Evolutionary conservation across 495 filamentous ascomycete species (phyloP), one percentile per base, ranked within the genome.

Genomic region (Hypoxylon fuscum): DNA sequence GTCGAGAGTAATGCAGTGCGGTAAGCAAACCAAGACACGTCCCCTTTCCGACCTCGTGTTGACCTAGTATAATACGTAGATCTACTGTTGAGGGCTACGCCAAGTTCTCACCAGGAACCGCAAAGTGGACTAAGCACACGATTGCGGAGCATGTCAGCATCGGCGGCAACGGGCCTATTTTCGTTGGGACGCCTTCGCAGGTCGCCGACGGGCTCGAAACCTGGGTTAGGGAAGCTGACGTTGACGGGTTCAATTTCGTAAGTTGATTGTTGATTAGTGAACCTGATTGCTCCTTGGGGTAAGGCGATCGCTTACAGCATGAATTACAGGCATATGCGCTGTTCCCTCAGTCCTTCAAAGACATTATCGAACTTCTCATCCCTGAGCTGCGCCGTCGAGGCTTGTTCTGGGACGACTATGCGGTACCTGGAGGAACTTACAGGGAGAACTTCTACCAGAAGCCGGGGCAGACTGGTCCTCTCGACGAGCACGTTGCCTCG

Each of bases 1-100:
- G 85, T 87, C 4, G 83, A 86, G 72, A 88, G 83, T 68, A 88
- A 88, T 61, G 85, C 85, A 0, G 84, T 88, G 47, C 72, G 77
- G 78, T 84, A 71, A 49, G 78, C 20, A 14, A 23, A 23, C 11
- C 72, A 5, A 43, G 20, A 10, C 17, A 35, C 22, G 14, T 29
- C 15, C 27, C 12, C 25, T 44, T 27, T 23, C 9, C 11, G 3
- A 40, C 11, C 18, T 63, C 8, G 18, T 18, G 31, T 18, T 54
- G 11, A 40, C n/a, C 1, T 11, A 20, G 9, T 32, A 2, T 14
- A 14, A 22, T 25, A 31, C 43, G 18, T 27, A 74, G 73, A 47
- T 77, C 72, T 6, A 76, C 76, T 1, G 74, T 79, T 12, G 76
- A 76, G 50, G 77, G 65, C 22, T 78, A 74, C 59, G 70, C 76